A percentile compares a stretch with the other conserved stretches of the same genome.
These are phyloP conservation scores for Phaeosphaeria sp. DNA, from an alignment of 2,329 filamentous ascomycete genomes.

Conservation along the genomic window DNA sequence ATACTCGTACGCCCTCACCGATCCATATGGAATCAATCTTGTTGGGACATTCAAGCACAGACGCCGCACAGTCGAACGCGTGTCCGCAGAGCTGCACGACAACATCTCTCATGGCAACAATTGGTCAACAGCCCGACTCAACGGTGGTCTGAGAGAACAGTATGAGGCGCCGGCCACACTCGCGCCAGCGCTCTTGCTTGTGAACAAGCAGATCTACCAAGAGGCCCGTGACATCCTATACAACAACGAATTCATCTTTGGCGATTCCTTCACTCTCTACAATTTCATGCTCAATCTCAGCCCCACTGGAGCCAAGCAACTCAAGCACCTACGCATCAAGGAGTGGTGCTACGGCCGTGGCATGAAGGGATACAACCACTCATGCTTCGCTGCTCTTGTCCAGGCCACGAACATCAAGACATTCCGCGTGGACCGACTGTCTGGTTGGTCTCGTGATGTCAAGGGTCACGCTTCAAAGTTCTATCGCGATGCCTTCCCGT, in stretches of 20 bases:
- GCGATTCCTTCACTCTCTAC: conserved; percentile 38
- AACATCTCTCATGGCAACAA: background rate
- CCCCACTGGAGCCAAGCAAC: conserved; percentile 22
- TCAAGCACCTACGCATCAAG: conserved; percentile 35
- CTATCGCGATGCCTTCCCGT: conserved; percentile 46
- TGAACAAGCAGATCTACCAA: conserved; percentile 35
- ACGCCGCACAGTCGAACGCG: conserved; percentile 38
- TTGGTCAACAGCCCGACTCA: background rate
- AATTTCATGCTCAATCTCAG: conserved; percentile 41
- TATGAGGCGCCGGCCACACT: conserved; percentile 16
- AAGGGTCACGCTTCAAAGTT: conserved; percentile 32
- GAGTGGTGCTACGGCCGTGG: conserved; percentile 30
- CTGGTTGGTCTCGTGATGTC: conserved; percentile 5
- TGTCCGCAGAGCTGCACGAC: conserved; percentile 10
- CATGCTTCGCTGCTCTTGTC: conserved; percentile 38
- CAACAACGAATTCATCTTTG: conserved; percentile 35
- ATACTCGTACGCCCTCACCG: conserved; percentile 36
- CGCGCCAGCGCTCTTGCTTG: conserved; percentile 34
- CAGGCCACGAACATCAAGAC: conserved; percentile 36
- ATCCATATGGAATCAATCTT: conserved; percentile 35
- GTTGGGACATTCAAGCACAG: conserved; percentile 26
- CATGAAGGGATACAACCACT: conserved; percentile 42
- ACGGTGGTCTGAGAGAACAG: conserved; percentile 12
- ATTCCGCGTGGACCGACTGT: conserved; percentile 28
- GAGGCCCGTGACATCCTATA: conserved; percentile 39